These are phyloP conservation scores for Apiotrichum laibachii DNA, from an alignment of 1,284 basidiomycete genomes.

Conservation along the genomic window DNA sequence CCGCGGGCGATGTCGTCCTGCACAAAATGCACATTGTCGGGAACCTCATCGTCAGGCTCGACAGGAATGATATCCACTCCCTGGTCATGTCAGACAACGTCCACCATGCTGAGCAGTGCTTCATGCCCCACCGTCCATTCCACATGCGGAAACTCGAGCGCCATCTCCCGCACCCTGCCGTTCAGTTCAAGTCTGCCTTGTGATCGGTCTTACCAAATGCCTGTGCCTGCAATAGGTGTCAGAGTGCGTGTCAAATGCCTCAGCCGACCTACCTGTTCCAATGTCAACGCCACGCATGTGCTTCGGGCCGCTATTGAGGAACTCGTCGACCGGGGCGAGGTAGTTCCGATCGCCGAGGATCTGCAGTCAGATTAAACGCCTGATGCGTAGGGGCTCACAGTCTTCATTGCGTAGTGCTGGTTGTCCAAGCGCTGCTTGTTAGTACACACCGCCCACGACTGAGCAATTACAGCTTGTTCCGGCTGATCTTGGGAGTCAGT, in stretches of 20 bases:
- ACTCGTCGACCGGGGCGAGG: conserved; percentile 12
- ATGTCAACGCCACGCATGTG: conserved; percentile 15
- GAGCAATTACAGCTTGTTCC: conserved; percentile 6
- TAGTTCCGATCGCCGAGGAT: conserved; percentile 18
- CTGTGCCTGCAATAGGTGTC: conserved; percentile 6
- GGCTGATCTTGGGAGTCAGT: not conserved
- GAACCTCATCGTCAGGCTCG: conserved; percentile 14
- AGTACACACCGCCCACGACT: not conserved
- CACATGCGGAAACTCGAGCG: conserved; percentile 18
- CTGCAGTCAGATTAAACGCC: not conserved
- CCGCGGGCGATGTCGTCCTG: conserved; percentile 18
- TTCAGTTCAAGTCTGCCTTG: not conserved
- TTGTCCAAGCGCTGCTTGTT: conserved; percentile 13
- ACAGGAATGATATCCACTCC: conserved; percentile 18
- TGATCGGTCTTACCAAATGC: conserved; percentile 9
- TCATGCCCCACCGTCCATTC: conserved; percentile 18
- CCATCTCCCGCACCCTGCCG: conserved; percentile 18
- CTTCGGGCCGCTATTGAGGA: not conserved
- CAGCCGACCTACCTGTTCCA: conserved; percentile 14
- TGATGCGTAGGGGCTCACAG: conserved; percentile 5
- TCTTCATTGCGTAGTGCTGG: conserved; percentile 21
- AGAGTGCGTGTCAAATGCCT: not conserved
- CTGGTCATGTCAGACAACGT: conserved; percentile 3
- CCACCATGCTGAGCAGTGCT: not conserved
- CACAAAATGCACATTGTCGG: conserved; percentile 19